Evolutionary conservation across 2,329 filamentous ascomycete genomes (phyloP), one percentile per base, ranked within the genome.

Genomic region (Claviceps fusiformis): DNA sequence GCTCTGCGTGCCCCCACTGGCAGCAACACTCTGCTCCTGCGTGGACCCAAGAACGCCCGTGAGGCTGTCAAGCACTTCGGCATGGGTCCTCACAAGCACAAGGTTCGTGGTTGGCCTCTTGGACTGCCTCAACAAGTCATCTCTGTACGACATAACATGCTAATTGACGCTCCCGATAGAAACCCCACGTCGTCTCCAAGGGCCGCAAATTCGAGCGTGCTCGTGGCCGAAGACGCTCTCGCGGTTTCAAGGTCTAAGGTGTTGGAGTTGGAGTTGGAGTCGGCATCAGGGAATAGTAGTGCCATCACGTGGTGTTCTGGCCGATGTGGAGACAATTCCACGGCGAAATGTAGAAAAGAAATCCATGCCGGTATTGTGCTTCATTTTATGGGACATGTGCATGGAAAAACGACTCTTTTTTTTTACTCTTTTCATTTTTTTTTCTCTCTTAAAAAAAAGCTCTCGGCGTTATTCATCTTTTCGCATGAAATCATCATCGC

Each of bases 21-120:
- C 70, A 85, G 86, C 79, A 96, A 97, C 85, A 97, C 93, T 63
- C 81, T 98, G 67, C 85, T 97, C 69, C 86, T 98, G 73, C 89
- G 93, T 75, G 93, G 93, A 63, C 91, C 93, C 75, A 98, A 96
- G 89, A 97, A 97, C 79, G 75, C 89, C 67, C 86, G 93, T 73
- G 93, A 98, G 85, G 89, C 93, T 61, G 80, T 97, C 75, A 97
- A 95, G 87, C 95, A 98, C 81, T 98, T 98, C 73, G 93, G 95
- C 73, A 87, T 98, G 68, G 95, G 93, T 65, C 93, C 93, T 64
- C 93, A 98, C 85, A 91, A 85, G 76, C 80, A 95, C 86, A 98
- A 97, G 87, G 88, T 89, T 74, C 64, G 79, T 71, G 35, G 2
- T 17, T 19, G 5, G 50, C 33, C n/a, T 3, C 17, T 10, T n/a